phyloP scores from a whole-genome alignment of 805 yeast species.

The Yamadazyma philogaea region DNA sequence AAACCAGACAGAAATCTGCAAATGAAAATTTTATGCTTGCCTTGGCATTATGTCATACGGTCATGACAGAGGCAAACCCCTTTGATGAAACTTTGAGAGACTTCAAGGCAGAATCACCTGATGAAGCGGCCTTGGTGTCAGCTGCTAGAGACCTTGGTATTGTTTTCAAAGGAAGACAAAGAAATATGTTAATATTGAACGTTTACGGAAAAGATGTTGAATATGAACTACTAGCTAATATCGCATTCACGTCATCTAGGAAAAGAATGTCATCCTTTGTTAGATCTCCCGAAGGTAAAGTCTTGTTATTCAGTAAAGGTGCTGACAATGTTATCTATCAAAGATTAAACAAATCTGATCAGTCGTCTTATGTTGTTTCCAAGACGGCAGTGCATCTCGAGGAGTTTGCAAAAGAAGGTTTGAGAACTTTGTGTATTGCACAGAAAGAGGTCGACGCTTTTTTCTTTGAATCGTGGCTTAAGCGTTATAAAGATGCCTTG shows the following conservation, averaged over 20 bases:
- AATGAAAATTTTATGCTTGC: slow-evolving; percentile 61
- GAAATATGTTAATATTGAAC: slow-evolving; percentile 44
- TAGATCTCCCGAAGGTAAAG: slow-evolving; percentile 38
- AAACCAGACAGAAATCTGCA: slow-evolving; percentile 39
- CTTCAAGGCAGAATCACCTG: slow-evolving; percentile 80
- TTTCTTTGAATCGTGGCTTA: slow-evolving; percentile 53
- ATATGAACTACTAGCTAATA: slow-evolving; percentile 51
- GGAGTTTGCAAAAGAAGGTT: slow-evolving; percentile 71
- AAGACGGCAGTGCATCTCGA: slow-evolving; percentile 64
- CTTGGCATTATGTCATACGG: slow-evolving; percentile 73
- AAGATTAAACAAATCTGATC: slow-evolving; percentile 31
- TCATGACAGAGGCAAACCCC: slow-evolving; percentile 53
- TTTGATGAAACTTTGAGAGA: slow-evolving; percentile 41
- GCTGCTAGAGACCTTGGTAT: slow-evolving; percentile 73
- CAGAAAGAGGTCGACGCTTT: slow-evolving; percentile 45
- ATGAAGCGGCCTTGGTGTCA: slow-evolving; percentile 76
- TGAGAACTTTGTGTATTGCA: slow-evolving; percentile 73
- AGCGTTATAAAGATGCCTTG: slow-evolving; percentile 54
- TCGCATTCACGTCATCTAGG: slow-evolving; percentile 68
- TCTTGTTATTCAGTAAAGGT: slow-evolving; percentile 60
- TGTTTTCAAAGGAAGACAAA: slow-evolving; percentile 52
- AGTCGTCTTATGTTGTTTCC: slow-evolving; percentile 43
- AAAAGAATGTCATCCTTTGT: slow-evolving; percentile 77
- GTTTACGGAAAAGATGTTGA: slow-evolving; percentile 44
- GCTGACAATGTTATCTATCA: slow-evolving; percentile 70